phyloP scores from a whole-genome alignment of 176 grass and related monocot genomes.

The Carex parvula region DNA sequence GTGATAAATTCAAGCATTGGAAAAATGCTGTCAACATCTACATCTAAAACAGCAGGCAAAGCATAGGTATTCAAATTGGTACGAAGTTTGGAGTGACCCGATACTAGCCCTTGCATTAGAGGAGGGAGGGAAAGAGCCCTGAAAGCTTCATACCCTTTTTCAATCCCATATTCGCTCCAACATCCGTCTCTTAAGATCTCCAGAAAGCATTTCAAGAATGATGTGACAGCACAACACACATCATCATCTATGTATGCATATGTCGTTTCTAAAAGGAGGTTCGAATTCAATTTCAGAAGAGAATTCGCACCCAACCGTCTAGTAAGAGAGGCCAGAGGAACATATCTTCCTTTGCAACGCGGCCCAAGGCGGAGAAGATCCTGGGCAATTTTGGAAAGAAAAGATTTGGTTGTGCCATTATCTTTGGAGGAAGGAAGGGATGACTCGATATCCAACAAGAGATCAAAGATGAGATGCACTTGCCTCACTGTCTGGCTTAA shows the following conservation, averaged over 20 bases:
- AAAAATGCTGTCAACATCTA: conserved; percentile 89
- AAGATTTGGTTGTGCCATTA: conserved; percentile 31
- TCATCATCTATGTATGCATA: conserved; percentile 91
- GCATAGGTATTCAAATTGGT: conserved; percentile 96
- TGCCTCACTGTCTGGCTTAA: conserved; percentile 97
- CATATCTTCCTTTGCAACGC: conserved; percentile 81
- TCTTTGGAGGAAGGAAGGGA: conserved; percentile 51
- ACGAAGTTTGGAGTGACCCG: conserved; percentile 79
- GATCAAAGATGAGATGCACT: conserved; percentile 96
- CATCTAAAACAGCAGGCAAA: conserved; percentile 53
- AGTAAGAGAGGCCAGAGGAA: conserved; percentile 89
- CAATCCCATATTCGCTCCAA: conserved; percentile 74
- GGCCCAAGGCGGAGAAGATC: conserved; percentile 75
- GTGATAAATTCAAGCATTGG: conserved; percentile 91
- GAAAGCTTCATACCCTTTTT: conserved; percentile 72
- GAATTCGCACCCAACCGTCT: conserved; percentile 79
- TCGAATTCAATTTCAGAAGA: conserved; percentile 63
- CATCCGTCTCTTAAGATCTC: conserved; percentile 83
- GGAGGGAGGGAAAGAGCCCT: conserved; percentile 72
- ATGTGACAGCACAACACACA: conserved; percentile 80
- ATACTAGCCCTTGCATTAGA: conserved; percentile 69
- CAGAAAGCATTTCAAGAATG: conserved; percentile 88
- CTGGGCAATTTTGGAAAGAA: conserved; percentile 59
- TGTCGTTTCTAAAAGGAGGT: conserved; percentile 74
- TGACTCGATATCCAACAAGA: conserved; percentile 79